These are phyloP conservation scores for Isabelozyma gotoi DNA, from an alignment of 805 yeast genomes.

Conservation along the genomic window DNA sequence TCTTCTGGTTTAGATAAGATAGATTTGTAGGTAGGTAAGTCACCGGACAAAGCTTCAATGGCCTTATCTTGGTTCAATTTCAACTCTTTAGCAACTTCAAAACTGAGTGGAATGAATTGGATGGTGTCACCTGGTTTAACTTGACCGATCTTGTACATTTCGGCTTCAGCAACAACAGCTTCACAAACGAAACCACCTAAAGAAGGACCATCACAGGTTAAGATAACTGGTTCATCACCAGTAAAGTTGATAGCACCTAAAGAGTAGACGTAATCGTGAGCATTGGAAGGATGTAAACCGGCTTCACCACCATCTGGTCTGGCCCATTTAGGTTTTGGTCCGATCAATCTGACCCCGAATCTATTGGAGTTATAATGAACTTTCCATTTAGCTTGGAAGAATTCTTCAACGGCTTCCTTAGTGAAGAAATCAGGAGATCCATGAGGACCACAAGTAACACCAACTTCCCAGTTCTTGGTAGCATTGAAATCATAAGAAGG, in stretches of 20 bases:
- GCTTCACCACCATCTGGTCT: constrained; percentile 96
- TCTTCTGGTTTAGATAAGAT: constrained; percentile 45
- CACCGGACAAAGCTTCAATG: constrained; percentile 47
- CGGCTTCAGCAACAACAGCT: constrained; percentile 93
- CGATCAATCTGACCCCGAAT: constrained; percentile 91
- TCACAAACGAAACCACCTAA: constrained; percentile 97
- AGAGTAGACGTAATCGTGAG: constrained; percentile 96
- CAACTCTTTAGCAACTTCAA: constrained; percentile 64
- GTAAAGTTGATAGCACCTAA: constrained; percentile 96
- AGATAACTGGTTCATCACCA: constrained; percentile 97
- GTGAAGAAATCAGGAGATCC: constrained; percentile 95
- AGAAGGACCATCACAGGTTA: constrained; percentile 97
- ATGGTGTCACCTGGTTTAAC: constrained; percentile 91
- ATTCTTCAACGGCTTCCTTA: constrained; percentile 68
- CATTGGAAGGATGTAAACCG: constrained; percentile 97
- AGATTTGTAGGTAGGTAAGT: constrained; percentile 28
- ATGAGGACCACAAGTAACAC: constrained; percentile 96
- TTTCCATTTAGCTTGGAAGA: constrained; percentile 82
- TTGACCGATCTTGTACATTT: constrained; percentile 98
- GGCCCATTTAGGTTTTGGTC: constrained; percentile 98
- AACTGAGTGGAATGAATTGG: constrained; percentile 74
- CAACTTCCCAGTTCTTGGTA: constrained; percentile 72
- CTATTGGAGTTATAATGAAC: constrained; percentile 96
- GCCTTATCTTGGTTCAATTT: constrained; percentile 59
- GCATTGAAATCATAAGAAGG: constrained; percentile 46